These are phyloP conservation scores for Yamadazyma aaseri DNA, from an alignment of 1,139 yeast genomes.

Conservation along the genomic window DNA sequence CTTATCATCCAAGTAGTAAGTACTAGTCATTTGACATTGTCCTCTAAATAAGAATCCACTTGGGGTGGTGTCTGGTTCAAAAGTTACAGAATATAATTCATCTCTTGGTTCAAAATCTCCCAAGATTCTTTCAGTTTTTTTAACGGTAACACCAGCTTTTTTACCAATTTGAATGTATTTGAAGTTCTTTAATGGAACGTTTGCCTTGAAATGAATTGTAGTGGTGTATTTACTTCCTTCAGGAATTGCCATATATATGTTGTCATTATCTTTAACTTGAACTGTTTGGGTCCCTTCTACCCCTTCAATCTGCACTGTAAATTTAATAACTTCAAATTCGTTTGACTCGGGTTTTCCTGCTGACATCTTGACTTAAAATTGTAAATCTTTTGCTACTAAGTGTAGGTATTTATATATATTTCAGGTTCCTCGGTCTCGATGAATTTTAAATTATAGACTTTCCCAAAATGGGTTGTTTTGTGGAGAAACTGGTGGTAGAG, in stretches of 20 bases:
- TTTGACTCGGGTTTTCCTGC: constrained; percentile 13
- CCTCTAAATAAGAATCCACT: constrained; percentile 44
- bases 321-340: constrained; percentile 35
- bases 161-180: constrained; percentile 38
- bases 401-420: neutral
- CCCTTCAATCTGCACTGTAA: constrained; percentile 33
- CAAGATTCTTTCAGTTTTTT: constrained; percentile 29
- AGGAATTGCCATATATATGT: constrained; percentile 33
- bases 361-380: neutral
- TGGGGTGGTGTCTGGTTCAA: constrained; percentile 41
- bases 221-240: constrained; percentile 38
- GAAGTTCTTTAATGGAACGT: constrained; percentile 30
- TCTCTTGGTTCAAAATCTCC: constrained; percentile 34
- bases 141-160: constrained; percentile 39
- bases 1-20: constrained; percentile 34
- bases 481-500: neutral
- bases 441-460: neutral
- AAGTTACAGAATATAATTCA: constrained; percentile 26
- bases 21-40: constrained; percentile 30
- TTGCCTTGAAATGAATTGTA: constrained; percentile 36
- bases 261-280: constrained; percentile 26
- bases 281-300: constrained; percentile 25
- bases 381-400: neutral
- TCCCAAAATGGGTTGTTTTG: neutral
- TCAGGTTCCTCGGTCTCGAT: neutral